Base-by-base conservation (phyloP, 352 stramenopile species). In the Pythium scleroteichum region DNA sequence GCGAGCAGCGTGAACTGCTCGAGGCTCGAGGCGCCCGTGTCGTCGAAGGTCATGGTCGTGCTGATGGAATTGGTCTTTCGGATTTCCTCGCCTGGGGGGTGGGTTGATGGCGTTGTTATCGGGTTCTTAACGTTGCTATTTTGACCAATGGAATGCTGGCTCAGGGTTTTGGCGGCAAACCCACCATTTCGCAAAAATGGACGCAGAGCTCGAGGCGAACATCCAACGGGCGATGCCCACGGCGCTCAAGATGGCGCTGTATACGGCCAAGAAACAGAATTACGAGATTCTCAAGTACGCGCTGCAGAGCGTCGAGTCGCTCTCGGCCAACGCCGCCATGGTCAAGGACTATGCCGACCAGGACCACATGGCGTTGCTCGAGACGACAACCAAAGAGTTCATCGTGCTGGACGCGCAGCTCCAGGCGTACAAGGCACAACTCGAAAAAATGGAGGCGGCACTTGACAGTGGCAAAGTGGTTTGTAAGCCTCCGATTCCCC, bases 1-100 rank as follows among this genome's bases (percentile, higher is more conserved):
- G 91, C 92, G 50, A 98, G 75, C 55, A 97, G 78, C 66, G 83
- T 96, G 71, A 97, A 98, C 73, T 98, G 91, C 82, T 97, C 92
- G 27, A 98, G 75, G 64, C 69, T 90, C 48, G 80, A 75, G 22
- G 78, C 81, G 19, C 80, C 72, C 23, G 78, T 71, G 17, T 79
- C 74, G 60, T 95, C 82, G 52, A 92, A 86, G 64, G 76, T 70
- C 81, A 88, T 94, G 19, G 24, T 29, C n/a, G n/a, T n/a, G n/a
- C n/a, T 22, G 38, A 44, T 64, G 16, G 8, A 47, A 49, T 49
- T 9, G 29, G 19, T 50, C n/a, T 50, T 24, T 27, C 23, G 10
- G 29, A 10, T 41, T n/a, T 61, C 51, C 46, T 58, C 22, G 39
- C 32, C 23, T 22, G 50, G 17, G 23, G 39, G n/a, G 27, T 68